Percentiles rank a stretch among this genome's conserved stretches.
phyloP scores from a whole-genome alignment of 2,329 filamentous ascomycete genomes.

The Neonectria punicea region DNA sequence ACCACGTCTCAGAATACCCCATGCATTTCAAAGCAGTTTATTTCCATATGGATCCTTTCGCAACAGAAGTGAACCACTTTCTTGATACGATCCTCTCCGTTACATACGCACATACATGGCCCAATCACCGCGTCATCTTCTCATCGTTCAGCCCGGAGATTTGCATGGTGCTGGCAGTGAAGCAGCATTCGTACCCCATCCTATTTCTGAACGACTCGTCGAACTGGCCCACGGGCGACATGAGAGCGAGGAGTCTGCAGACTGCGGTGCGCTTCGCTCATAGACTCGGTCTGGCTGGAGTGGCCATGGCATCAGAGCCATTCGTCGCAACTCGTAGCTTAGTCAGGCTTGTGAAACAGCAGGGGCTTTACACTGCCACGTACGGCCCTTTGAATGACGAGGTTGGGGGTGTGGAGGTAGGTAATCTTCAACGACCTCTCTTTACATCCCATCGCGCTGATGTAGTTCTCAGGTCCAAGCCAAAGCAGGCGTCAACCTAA shows the following conservation, averaged over 20 bases:
- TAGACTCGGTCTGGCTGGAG: neutral
- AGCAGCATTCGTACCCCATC: constrained; percentile 1
- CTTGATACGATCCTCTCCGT: neutral
- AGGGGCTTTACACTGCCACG: neutral
- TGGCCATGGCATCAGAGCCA: neutral
- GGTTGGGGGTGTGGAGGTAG: neutral
- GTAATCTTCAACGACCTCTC: neutral
- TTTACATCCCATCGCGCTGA: neutral
- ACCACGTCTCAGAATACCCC: too few species aligned
- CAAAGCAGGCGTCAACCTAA: neutral
- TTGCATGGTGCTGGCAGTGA: neutral
- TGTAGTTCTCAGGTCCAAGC: neutral
- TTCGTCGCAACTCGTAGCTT: constrained; percentile 56
- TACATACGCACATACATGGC: neutral
- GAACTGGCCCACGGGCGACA: neutral
- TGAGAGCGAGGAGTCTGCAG: neutral
- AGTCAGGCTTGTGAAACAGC: constrained; percentile 46
- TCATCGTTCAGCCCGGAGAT: neutral
- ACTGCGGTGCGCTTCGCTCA: neutral
- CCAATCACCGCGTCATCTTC: neutral
- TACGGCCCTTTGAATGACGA: neutral
- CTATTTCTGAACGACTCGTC: neutral
- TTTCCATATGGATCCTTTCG: neutral
- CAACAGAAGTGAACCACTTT: neutral
- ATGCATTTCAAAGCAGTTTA: too few species aligned